Evolutionary conservation across 495 filamentous ascomycete genomes (phyloP).

Genomic region (Amniculicola lignicola): DNA sequence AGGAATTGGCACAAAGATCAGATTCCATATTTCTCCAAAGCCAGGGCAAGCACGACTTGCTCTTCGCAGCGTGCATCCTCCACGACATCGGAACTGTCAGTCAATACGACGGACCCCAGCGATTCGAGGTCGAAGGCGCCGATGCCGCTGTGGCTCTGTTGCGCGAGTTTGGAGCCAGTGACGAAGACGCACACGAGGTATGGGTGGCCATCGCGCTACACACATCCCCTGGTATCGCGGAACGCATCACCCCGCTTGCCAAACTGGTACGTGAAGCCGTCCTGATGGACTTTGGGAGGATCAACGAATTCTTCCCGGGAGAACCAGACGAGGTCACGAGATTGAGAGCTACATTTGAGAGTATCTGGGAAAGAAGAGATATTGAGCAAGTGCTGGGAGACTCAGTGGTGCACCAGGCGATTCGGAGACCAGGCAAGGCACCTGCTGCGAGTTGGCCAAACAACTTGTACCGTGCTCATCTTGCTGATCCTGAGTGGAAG

Average conservation of each 20-base stretch:
- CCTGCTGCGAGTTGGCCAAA: conserved; percentile 41
- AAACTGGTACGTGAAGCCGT: conserved; percentile 44
- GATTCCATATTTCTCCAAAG: conserved; percentile 31
- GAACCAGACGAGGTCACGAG: conserved; percentile 8
- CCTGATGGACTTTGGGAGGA: conserved; percentile 44
- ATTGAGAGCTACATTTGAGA: conserved; percentile 33
- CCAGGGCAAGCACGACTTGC: conserved; percentile 9
- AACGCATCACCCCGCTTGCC: conserved; percentile 43
- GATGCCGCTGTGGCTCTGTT: conserved; percentile 45
- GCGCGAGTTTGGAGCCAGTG: conserved; percentile 28
- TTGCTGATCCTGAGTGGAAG: conserved; percentile 36
- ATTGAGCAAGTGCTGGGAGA: conserved; percentile 50
- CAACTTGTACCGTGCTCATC: conserved; percentile 30
- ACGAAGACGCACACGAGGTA: conserved; percentile 41
- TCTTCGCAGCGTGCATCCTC: conserved; percentile 42
- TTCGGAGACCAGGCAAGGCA: conserved; percentile 43
- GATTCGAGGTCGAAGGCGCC: conserved; percentile 50
- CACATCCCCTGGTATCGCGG: conserved; percentile 46
- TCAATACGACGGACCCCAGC: conserved; percentile 42
- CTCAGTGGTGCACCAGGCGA: conserved; percentile 46
- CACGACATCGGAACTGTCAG: conserved; percentile 47
- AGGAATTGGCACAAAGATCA: conserved; percentile 34
- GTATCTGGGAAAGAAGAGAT: conserved; percentile 39
- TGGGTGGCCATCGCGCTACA: conserved; percentile 51
- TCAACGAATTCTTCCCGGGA: not conserved